Evolutionary conservation across 1,284 basidiomycete species (phyloP), one percentile per base, ranked within the genome.

Genomic region (Trichosporon coremiiforme): DNA sequence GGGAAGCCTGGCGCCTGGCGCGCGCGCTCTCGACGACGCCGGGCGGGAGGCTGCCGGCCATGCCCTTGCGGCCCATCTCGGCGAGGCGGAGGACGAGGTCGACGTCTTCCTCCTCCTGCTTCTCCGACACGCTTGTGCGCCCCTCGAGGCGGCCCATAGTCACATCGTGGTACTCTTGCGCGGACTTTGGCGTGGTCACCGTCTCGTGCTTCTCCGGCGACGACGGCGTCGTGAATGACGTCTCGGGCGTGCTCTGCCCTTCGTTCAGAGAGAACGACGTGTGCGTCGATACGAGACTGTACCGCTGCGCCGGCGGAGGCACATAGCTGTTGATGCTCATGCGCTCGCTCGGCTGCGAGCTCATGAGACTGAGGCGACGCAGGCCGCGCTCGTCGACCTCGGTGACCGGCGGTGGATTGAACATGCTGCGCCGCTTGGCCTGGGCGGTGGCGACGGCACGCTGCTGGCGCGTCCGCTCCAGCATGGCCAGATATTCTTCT

Each of bases 381-480:
- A 62, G 57, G 15, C 57, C 57, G 57, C 57, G 57, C 57, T 62
- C 57, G 57, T 62, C 57, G 57, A 62, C 57, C 57, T 62, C 57
- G 57, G 57, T 33, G 31, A 62, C 57, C 2, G 57, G 57, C 57
- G 57, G 57, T 2, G 57, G 57, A 17, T 17, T 35, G 57, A 62
- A 62, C 57, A 62, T 62, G 31, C 57, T 62, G 1, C 17, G 13
- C 4, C 57, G 57, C 57, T 33, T 31, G 5, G 29, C 57, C 29
- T 60, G 55, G 5, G 55, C 55, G 55, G 25, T 50, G 10, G 50
- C 50, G 8, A 22, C 20, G 2, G 50, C 50, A 20, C 50, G 50
- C 50, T 53, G 57, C 29, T 31, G 29, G 12, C 57, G 57, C 2
- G 57, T 33, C 0, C 57, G 57, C 57, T 62, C 57, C 57, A 33